Evolutionary conservation across 108 stramenopile genomes (phyloP), one percentile per base, ranked within the genome.

Genomic region (Cyclotella distinguenda): DNA sequence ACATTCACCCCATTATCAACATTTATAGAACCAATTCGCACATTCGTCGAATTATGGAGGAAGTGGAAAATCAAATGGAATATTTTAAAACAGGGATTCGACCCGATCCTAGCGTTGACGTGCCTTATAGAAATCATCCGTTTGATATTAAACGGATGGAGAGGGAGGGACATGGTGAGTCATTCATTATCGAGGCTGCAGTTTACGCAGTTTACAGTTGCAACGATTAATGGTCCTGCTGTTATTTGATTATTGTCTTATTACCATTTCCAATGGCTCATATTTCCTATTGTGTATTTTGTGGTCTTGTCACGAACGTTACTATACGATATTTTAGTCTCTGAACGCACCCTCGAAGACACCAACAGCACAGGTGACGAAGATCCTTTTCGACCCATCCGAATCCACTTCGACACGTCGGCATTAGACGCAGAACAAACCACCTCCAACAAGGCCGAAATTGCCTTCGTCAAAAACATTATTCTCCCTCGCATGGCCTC

Each of bases 111-210:
- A 46, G 84, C 27, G 85, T 89, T 65, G 23, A 10, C 0, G 59
- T 93, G 19, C 57, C 64, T 7, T 93, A 93, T 58, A 68, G 79
- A 28, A 84, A 89, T 62, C 88, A 92, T 61, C 88, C 88, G 12
- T 89, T 79, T 59, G 84, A 85, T 13, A 45, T 25, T 9, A 45
- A 65, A 56, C 50, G 51, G 25, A 28, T 11, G 31, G 47, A 62
- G 46, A 34, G 55, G 38, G 42, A 39, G 13, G 44, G 50, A 18
- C 34, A 56, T 16, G 52, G 40, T 22, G 32, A 52, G 51, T 30
- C 0, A 1, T 28, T 50, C 5, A 5, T 27, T n/a, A n/a, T n/a
- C n/a, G n/a, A n/a, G n/a, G n/a, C 49, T 16, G 44, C n/a, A 45
- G n/a, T 45, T n/a, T n/a, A n/a, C n/a, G n/a, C 44, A 16, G 12